These are phyloP conservation scores for Neurospora crassa DNA, from an alignment of 2,329 filamentous ascomycete genomes.

Conservation along the genomic window DNA sequence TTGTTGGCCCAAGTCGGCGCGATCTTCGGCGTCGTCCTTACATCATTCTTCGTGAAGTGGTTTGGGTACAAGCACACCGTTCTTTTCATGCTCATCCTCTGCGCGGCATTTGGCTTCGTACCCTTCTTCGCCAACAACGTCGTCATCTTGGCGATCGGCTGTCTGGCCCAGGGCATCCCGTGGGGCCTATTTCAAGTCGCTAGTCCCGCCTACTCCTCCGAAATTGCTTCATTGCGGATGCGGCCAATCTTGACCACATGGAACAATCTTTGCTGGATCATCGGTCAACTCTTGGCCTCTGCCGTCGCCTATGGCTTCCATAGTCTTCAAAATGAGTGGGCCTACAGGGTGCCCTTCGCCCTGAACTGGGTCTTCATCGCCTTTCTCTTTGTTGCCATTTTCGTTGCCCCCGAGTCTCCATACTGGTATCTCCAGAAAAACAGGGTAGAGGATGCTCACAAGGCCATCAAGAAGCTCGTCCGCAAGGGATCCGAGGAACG, in stretches of 20 bases:
- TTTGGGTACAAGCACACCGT: slow-evolving; percentile 13
- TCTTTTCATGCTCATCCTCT: slow-evolving; percentile 9
- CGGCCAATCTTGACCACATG: slow-evolving; percentile 44
- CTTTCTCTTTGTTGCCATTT: slow-evolving; percentile 7
- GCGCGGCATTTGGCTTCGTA: slow-evolving; percentile 6
- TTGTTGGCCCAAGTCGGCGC: slow-evolving; percentile 14
- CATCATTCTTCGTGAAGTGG: slow-evolving; percentile 3
- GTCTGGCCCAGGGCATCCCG: slow-evolving; percentile 31
- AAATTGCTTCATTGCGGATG: slow-evolving; percentile 38
- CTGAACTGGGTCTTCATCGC: slow-evolving; percentile 13
- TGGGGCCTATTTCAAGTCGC: slow-evolving; percentile 45
- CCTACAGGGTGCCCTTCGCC: slow-evolving; percentile 22
- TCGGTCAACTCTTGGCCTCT: slow-evolving; percentile 39
- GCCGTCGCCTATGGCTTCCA: slow-evolving; percentile 31
- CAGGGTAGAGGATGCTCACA: slow-evolving; percentile 35
- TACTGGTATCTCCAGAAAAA: slow-evolving; percentile 42
- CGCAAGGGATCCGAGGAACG: slow-evolving; percentile 3
- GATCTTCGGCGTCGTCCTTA: slow-evolving; percentile 12
- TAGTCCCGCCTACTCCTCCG: slow-evolving; percentile 43
- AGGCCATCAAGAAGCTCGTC: slow-evolving; percentile 33
- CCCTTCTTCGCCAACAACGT: slow-evolving; percentile 13
- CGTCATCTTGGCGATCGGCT: slow-evolving; percentile 9
- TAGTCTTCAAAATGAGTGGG: slow-evolving; percentile 24
- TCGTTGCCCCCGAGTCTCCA: slow-evolving; percentile 19
- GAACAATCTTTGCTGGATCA: slow-evolving; percentile 48